These are phyloP conservation scores for Colletotrichum lupini DNA, from an alignment of 2,329 filamentous ascomycete species.

Conservation along the genomic window DNA sequence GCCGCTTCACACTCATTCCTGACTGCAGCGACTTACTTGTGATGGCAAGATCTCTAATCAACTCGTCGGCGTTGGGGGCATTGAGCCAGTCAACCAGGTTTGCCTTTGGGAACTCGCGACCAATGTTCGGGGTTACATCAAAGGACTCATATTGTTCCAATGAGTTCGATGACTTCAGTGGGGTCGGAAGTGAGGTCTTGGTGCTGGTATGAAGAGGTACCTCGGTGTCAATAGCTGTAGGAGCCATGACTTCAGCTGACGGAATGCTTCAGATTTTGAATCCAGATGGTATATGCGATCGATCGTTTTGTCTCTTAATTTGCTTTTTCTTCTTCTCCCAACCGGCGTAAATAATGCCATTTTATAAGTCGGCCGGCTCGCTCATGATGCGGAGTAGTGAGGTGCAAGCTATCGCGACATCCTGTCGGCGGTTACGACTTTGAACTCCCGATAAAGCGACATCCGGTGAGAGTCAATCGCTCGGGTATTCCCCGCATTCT, in stretches of 20 bases:
- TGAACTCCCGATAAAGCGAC: not conserved
- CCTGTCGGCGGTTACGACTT: constrained; percentile 5
- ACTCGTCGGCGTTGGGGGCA: constrained; percentile 63
- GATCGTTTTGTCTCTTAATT: not conserved
- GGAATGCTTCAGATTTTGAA: not conserved
- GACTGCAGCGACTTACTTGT: constrained; percentile 54
- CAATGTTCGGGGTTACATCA: constrained; percentile 66
- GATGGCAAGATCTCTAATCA: constrained; percentile 70
- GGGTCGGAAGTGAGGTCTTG: constrained; percentile 30
- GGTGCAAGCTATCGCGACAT: not conserved
- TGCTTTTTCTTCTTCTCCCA: fast-evolving
- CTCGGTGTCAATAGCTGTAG: constrained; percentile 33
- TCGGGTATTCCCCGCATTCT: not conserved
- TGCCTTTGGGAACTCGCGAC: constrained; percentile 61
- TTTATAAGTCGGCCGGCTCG: constrained; percentile 13
- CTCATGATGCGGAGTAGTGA: not conserved
- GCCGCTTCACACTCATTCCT: too few species aligned
- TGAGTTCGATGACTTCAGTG: constrained; percentile 48
- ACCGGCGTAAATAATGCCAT: not conserved
- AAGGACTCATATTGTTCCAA: constrained; percentile 56
- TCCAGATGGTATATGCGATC: not conserved
- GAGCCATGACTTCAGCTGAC: constrained; percentile 18
- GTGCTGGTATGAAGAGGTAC: constrained; percentile 22
- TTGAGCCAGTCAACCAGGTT: constrained; percentile 66
- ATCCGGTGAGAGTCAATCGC: not conserved